Evolutionary conservation across 768 basidiomycete genomes (phyloP), one percentile per base, ranked within the genome.

Genomic region (Collybiopsis luxurians): DNA sequence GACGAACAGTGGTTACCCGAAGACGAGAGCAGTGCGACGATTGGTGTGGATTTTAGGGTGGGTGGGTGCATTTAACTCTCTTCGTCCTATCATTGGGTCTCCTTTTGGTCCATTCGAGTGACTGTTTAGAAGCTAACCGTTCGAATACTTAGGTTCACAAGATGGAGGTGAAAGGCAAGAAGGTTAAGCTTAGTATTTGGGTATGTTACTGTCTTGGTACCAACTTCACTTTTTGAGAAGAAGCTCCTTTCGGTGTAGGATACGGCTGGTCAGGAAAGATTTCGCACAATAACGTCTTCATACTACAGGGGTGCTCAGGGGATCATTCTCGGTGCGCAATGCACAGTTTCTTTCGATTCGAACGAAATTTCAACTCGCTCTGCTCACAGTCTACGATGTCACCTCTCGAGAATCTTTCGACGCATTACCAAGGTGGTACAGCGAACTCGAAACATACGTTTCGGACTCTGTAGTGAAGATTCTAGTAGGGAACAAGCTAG

Each of bases 211-310:
- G 21, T 48, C 46, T 11, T 48, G 24, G 56, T 15, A 51, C 23
- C 26, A 6, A 15, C n/a, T 31, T 23, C 53, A 49, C 46, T 4
- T 23, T 15, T 38, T 58, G 43, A 13, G 47, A 34, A 17, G 42
- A 21, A 50, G 21, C 21, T n/a, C 11, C 43, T 55, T 23, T 56
- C 43, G 3, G 24, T 13, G n/a, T 63, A 95, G 93, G 93, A 97
- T 64, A 96, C 94, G 0, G 93, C 95, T 49, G 96, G 97, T 0
- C 96, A 98, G 70, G 97, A 99, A 72, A 86, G 96, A 4, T 99
- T 98, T 68, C 81, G 94, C 45, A 97, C 95, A 2, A 89, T 99
- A 63, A 98, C 97, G 4, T 89, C 89, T 2, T 92, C 90, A 9
- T 99, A 98, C 65, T 99, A 98, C 67, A 83, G 97, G 27, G 90